Percentiles rank a stretch among this genome's conserved stretches.
phyloP scores from a whole-genome alignment of 1,284 basidiomycete species.

The Ceratobasidium papillatum region DNA sequence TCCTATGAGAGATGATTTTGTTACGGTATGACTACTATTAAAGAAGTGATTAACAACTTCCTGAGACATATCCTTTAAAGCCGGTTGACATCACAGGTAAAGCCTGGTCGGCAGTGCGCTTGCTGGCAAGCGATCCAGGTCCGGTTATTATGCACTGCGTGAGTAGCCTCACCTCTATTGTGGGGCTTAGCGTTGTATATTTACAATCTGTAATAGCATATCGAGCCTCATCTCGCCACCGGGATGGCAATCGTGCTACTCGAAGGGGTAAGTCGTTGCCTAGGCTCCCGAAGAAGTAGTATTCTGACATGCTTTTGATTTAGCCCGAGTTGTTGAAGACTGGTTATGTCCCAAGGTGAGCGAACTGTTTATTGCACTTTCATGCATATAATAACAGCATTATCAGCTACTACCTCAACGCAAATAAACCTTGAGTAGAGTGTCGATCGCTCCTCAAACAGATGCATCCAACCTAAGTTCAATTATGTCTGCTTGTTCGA shows the following conservation, averaged over 20 bases:
- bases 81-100: constrained; percentile 10
- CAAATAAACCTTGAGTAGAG: background rate
- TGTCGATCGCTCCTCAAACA: background rate
- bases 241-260: constrained; percentile 21
- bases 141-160: constrained; percentile 21
- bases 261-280: constrained; percentile 2
- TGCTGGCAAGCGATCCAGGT: constrained; percentile 6
- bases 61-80: background rate
- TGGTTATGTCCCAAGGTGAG: constrained; percentile 17
- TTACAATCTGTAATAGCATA: background rate
- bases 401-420: constrained; percentile 5
- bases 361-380: background rate
- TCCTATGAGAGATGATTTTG: constrained; percentile 16
- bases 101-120: constrained; percentile 14
- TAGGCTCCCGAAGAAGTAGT: background rate
- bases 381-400: background rate
- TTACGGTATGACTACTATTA: background rate
- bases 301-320: background rate
- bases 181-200: background rate
- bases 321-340: constrained; percentile 8
- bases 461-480: background rate
- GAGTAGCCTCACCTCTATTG: background rate
- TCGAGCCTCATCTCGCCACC: constrained; percentile 21
- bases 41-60: background rate
- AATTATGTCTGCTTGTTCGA: background rate